These are phyloP conservation scores for Closterium sp. DNA, from an alignment of 139 green algal species.

Conservation along the genomic window DNA sequence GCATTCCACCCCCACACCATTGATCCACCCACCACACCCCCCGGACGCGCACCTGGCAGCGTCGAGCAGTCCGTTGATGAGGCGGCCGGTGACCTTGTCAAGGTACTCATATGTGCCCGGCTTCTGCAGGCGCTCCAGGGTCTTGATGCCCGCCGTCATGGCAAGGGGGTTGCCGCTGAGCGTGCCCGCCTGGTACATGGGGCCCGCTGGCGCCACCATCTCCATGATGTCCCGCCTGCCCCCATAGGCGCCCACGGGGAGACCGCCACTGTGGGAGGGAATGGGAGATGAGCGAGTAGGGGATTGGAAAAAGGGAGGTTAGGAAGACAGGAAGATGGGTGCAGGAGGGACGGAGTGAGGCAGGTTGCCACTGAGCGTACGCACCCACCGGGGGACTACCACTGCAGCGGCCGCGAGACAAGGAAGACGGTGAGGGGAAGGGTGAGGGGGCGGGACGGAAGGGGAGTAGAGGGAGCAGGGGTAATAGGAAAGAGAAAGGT, in stretches of 20 bases:
- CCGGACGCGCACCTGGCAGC: conserved; percentile 57
- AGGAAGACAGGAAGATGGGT: neutral
- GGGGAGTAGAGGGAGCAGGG: neutral
- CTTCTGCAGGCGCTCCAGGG: conserved; percentile 90
- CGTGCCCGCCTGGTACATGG: conserved; percentile 97
- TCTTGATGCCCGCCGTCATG: conserved; percentile 98
- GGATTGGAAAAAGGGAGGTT: neutral
- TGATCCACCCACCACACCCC: neutral
- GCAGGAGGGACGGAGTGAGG: neutral
- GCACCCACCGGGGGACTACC: neutral
- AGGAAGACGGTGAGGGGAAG: too few species aligned
- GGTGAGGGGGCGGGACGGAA: too few species aligned
- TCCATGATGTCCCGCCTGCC: conserved; percentile 96
- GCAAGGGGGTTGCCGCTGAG: conserved; percentile 96
- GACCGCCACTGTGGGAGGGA: conserved; percentile 65
- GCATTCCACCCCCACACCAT: too few species aligned
- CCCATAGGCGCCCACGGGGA: conserved; percentile 97
- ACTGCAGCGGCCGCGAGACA: too few species aligned
- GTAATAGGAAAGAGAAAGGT: too few species aligned
- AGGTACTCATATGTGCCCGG: conserved; percentile 94
- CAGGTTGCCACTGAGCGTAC: neutral
- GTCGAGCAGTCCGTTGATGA: conserved; percentile 90
- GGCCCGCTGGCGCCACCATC: conserved; percentile 91
- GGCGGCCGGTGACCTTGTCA: conserved; percentile 58
- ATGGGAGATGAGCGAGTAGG: neutral